These are phyloP conservation scores for Cystofilobasidium ferigula DNA, from an alignment of 768 basidiomycete species.

Conservation along the genomic window DNA sequence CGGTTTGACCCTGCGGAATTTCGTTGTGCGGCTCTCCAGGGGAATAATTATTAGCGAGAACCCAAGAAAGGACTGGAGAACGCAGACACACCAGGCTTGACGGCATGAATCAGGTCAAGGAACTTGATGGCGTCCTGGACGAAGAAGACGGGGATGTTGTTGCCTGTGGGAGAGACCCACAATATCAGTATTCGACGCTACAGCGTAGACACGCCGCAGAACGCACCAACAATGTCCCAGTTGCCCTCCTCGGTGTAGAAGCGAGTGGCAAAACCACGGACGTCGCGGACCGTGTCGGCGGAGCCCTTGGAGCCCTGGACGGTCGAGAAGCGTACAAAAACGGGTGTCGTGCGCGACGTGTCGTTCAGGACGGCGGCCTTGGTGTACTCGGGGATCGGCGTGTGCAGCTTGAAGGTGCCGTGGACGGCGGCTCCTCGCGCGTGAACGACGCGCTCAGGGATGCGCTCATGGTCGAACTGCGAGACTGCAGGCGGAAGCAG, in stretches of 20 bases:
- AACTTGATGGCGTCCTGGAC: constrained; percentile 77
- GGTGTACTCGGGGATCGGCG: constrained; percentile 60
- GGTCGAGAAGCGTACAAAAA: constrained; percentile 75
- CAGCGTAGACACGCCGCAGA: no score
- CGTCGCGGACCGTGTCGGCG: constrained; percentile 53
- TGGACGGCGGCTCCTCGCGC: constrained; percentile 41
- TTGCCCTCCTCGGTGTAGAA: constrained; percentile 78
- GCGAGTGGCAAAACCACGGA: constrained; percentile 73
- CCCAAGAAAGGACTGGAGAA: constrained; percentile 30
- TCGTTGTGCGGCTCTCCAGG: constrained; percentile 77
- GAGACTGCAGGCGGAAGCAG: constrained; percentile 7
- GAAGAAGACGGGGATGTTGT: constrained; percentile 55
- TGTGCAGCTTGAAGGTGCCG: constrained; percentile 43
- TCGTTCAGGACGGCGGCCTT: constrained; percentile 49
- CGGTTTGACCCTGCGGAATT: constrained; percentile 39
- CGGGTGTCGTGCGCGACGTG: constrained; percentile 57
- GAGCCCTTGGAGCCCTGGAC: constrained; percentile 73
- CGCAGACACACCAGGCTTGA: constrained; percentile 4
- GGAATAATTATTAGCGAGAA: no score
- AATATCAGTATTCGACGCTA: no score
- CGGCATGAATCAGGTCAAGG: constrained; percentile 45
- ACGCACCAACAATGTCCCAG: constrained; percentile 37
- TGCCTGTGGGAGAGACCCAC: background rate
- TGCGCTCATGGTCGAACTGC: constrained; percentile 40
- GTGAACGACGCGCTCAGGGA: constrained; percentile 60